These are phyloP conservation scores for Taiozyma sp. DNA, from an alignment of 1,139 yeast species.

Conservation along the genomic window DNA sequence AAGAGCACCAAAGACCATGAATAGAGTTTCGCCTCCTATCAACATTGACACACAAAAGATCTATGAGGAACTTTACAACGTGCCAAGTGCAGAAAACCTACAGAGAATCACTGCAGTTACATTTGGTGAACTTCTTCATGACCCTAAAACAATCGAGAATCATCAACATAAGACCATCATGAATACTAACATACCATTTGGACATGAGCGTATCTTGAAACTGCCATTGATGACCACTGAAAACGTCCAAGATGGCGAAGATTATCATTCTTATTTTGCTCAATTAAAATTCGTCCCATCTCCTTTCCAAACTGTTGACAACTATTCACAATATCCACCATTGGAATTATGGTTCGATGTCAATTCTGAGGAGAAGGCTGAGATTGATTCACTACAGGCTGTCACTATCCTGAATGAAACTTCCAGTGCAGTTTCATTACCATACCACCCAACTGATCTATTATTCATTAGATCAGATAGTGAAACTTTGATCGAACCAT, in stretches of 20 bases:
- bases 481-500: slow-evolving; percentile 12
- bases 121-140: slow-evolving; percentile 21
- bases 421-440: slow-evolving; percentile 15
- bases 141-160: background rate
- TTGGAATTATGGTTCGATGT: slow-evolving; percentile 52
- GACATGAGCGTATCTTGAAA: slow-evolving; percentile 34
- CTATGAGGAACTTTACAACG: slow-evolving; percentile 6
- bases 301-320: slow-evolving; percentile 27
- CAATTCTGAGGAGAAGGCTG: slow-evolving; percentile 37
- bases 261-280: slow-evolving; percentile 39
- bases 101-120: slow-evolving; percentile 14
- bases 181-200: slow-evolving; percentile 39
- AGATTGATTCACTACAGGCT: slow-evolving; percentile 31
- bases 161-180: slow-evolving; percentile 28
- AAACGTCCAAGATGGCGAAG: slow-evolving; percentile 20
- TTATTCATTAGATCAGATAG: slow-evolving; percentile 20
- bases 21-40: slow-evolving; percentile 4
- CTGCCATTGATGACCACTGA: slow-evolving; percentile 23
- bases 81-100: background rate
- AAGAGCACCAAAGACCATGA: slow-evolving; percentile 12
- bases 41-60: slow-evolving; percentile 8
- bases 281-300: slow-evolving; percentile 49
- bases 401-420: slow-evolving; percentile 15
- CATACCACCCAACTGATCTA: slow-evolving; percentile 16
- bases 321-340: slow-evolving; percentile 39